phyloP scores from a whole-genome alignment of 306 rosid species.

The Fragaria iinumae region DNA sequence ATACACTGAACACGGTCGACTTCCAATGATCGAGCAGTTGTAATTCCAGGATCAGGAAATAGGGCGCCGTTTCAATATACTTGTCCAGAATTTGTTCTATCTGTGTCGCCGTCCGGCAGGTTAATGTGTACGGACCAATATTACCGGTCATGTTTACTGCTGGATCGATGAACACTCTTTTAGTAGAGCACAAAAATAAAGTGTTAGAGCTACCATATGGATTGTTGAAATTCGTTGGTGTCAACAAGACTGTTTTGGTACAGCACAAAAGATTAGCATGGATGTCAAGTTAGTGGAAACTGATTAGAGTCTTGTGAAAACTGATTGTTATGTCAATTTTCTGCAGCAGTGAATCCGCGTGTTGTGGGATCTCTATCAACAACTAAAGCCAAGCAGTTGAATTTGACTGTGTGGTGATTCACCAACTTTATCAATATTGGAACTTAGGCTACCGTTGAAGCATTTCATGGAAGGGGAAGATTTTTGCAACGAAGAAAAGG shows the following conservation, averaged over 20 bases:
- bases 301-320: neutral
- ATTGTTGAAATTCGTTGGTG: neutral
- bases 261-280: neutral
- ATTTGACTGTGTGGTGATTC: neutral
- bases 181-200: neutral
- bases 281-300: neutral
- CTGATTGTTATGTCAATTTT: neutral
- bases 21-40: neutral
- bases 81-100: neutral
- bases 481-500: neutral
- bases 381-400: neutral
- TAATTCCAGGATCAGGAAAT: too few species aligned
- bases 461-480: neutral
- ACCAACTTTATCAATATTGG: neutral
- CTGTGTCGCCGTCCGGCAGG: neutral
- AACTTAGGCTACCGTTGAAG: neutral
- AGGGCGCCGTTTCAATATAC: neutral
- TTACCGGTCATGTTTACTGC: neutral
- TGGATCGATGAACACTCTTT: neutral
- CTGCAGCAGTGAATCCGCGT: neutral
- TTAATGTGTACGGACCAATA: neutral
- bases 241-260: neutral
- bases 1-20: neutral
- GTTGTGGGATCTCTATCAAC: constrained; percentile 1
- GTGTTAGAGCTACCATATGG: neutral